Base-by-base conservation (phyloP, 2,329 filamentous ascomycete genomes). In the Chaetomiaceae sp. region DNA sequence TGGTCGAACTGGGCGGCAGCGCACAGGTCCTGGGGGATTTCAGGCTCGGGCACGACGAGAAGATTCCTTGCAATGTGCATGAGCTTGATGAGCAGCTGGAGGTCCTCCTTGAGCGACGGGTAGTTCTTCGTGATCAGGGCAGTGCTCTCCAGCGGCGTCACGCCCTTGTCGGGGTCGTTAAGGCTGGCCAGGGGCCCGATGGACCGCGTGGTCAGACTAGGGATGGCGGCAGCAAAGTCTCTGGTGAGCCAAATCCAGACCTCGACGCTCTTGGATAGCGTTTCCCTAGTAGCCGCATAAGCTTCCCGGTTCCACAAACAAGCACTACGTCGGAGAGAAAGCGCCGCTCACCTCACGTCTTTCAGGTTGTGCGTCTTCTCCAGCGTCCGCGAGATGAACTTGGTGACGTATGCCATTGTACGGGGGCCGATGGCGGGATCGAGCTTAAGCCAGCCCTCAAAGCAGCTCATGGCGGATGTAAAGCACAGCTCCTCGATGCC, bases 41-140 rank as follows among this genome's bases (percentile, higher is more conserved):
- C 76, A 11, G 80, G 79, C 57, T 83, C 76, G 7, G 76, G 74
- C 9, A 80, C 81, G 24, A 83, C 80, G 19, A 84, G 69, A 50
- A 84, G 67, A 52, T 84, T 84, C 40, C 80, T 68, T 1, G 79
- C 78, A 57, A 84, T 81, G 50, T 83, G 78, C 75, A 84, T 78
- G 48, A 84, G 67, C 65, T 81, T 83, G 67, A 82, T 83, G 43
- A 84, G 68, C 48, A 79, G 75, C 43, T 77, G 74, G 46, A 84
- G 63, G 48, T 83, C 79, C 49, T 82, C 78, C 57, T 80, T 79
- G 48, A 84, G 70, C 20, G 70, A 68, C 6, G 68, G 70, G 57
- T 81, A 78, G 60, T 84, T 81, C 64, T 78, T 78, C 29, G 81
- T 71, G 49, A 84, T 82, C 30, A 83, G 65, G 14, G 74, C 71